These are phyloP conservation scores for Clausena lansium DNA, from an alignment of 345 rosid species.

Conservation along the genomic window DNA sequence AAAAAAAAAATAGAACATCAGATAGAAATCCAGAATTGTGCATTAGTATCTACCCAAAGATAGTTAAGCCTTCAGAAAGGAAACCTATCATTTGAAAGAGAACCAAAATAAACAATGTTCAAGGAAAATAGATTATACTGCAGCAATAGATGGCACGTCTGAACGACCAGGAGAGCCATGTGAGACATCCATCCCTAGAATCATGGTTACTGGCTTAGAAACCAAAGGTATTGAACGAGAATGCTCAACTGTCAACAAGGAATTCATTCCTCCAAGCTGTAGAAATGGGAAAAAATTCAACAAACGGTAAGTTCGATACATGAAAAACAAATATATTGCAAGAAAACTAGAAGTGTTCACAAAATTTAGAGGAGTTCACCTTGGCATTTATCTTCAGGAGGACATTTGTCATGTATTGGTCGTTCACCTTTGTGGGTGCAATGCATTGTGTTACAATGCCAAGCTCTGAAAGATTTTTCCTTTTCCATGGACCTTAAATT, in stretches of 20 bases:
- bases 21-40: background rate
- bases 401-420: conserved; percentile 34
- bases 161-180: conserved; percentile 42
- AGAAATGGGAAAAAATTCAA: background rate
- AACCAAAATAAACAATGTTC: background rate
- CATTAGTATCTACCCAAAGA: background rate
- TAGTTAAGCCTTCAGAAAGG: background rate
- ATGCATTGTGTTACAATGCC: conserved; percentile 37
- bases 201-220: conserved; percentile 31
- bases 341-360: background rate
- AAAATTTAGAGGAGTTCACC: conserved; percentile 9
- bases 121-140: conserved; percentile 15
- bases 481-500: conserved; percentile 37
- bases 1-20: background rate
- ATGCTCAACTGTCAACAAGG: conserved; percentile 28
- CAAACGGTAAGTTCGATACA: background rate
- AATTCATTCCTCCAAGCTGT: conserved; percentile 44
- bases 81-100: background rate
- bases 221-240: conserved; percentile 28
- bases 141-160: conserved; percentile 37
- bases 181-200: conserved; percentile 43
- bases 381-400: conserved; percentile 39
- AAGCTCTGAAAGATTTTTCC: conserved; percentile 28
- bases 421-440: conserved; percentile 36
- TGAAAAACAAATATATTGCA: background rate